These are phyloP conservation scores for Cucurbita maxima DNA, from an alignment of 306 rosid genomes.

Conservation along the genomic window DNA sequence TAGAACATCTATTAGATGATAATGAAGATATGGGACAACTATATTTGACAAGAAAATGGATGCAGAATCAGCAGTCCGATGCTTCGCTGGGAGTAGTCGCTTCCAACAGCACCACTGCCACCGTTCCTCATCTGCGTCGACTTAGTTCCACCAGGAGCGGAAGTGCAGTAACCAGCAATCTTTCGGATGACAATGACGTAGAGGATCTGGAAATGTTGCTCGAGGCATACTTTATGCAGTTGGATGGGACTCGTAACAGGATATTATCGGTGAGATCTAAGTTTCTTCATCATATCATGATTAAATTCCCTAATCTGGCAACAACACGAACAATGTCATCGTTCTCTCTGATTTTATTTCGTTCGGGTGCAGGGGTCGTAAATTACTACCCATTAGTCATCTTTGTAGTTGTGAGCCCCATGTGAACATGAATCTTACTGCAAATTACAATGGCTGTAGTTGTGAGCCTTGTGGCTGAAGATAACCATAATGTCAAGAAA, in stretches of 20 bases:
- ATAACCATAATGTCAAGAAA: not conserved
- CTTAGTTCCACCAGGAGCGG: constrained; percentile 50
- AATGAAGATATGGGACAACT: constrained; percentile 92
- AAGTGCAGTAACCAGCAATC: constrained; percentile 52
- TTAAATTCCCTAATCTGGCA: not conserved
- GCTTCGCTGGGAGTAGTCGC: constrained; percentile 36
- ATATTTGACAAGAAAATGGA: constrained; percentile 84
- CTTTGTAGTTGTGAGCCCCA: not conserved
- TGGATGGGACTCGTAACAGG: constrained; percentile 95
- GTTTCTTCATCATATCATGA: not conserved
- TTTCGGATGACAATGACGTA: constrained; percentile 49
- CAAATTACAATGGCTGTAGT: not conserved
- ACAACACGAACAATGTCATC: not conserved
- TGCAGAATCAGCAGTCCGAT: constrained; percentile 63
- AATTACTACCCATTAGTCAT: not conserved
- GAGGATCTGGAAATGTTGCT: constrained; percentile 98
- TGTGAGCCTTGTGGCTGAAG: not conserved
- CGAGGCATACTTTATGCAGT: constrained; percentile 95
- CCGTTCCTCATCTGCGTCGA: constrained; percentile 31
- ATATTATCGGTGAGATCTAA: constrained; percentile 74
- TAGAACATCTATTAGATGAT: constrained; percentile 88
- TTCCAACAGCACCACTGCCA: constrained; percentile 26
- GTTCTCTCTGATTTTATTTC: not conserved
- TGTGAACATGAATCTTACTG: not conserved
- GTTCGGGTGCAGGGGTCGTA: not conserved